Base-by-base conservation (phyloP, 805 yeast genomes). In the Metschnikowia vanudenii region DNA sequence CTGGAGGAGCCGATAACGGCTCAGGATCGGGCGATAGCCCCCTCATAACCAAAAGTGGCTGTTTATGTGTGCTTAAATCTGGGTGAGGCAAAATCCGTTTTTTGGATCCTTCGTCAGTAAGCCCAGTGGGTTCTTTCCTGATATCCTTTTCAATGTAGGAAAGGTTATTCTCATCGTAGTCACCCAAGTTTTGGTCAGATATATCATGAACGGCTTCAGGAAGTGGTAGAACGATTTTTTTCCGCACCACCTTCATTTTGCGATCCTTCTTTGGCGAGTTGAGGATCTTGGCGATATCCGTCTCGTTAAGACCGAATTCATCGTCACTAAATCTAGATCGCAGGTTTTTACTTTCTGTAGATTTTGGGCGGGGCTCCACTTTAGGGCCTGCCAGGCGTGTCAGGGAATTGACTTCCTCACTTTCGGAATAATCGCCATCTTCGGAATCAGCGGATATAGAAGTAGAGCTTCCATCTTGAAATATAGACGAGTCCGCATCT, bases 161-260 rank as follows among this genome's bases (percentile, higher is more conserved):
- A 3, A 69, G 28, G 45, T 68, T 62, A 3, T 55, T 53, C 45
- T 67, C 74, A 6, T 61, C 68, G 41, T 69, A 68, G 33, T 68
- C 73, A 16, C 72, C 73, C 3, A 66, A 42, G 30, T 67, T 62
- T 16, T 61, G 69, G 39, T 60, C 55, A 2, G 70, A 65, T 10
- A 57, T 22, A 38, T 66, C 67, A 44, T 54, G 57, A 5, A 61
- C 33, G 1, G 57, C 43, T 2, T 54, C 52, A 0, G 66, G 53
- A 9, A 49, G 47, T 4, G 60, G 37, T 3, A 30, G 3, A 1
- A 42, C 46, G 32, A 36, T 37, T 7, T 28, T 34, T 24, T 41
- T 45, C 32, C 43, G 44, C 7, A 47, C 41, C 2, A 53, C 37
- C 35, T 53, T 58, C 40, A 62, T 50, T 39, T 58, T 63, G 16